A percentile compares a stretch with the other conserved stretches of the same genome.
Conservation (phyloP, 352 stramenopile genomes). For the Phytopythium helicoides region DNA sequence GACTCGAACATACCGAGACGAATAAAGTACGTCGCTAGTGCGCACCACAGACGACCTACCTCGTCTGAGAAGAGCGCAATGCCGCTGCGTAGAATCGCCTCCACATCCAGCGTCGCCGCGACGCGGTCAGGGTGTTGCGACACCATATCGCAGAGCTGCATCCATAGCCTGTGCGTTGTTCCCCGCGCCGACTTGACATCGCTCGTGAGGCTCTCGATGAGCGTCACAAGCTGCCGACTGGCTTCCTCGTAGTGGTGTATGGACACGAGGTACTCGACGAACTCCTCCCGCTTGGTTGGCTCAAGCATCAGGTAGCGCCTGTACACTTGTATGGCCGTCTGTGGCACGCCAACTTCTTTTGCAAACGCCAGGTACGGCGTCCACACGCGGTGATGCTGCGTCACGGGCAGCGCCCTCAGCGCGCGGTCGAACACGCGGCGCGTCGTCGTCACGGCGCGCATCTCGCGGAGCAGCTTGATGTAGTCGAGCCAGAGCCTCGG, state of each 20-base stretch:
- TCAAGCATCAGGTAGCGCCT: conserved; percentile 86
- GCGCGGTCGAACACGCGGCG: conserved; percentile 94
- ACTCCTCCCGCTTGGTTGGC: conserved; percentile 65
- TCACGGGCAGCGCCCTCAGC: conserved; percentile 95
- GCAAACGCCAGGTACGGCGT: conserved; percentile 90
- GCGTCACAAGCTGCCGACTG: conserved; percentile 73
- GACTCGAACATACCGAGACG: conserved; percentile 96
- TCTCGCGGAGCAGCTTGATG: conserved; percentile 67
- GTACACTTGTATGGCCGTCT: conserved; percentile 87
- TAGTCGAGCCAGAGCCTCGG: conserved; percentile 96
- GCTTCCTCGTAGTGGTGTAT: conserved; percentile 80
- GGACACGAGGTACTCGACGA: conserved; percentile 74
- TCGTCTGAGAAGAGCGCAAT: conserved; percentile 95
- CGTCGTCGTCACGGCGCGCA: conserved; percentile 71
- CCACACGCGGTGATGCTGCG: conserved; percentile 98
- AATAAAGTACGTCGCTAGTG: conserved; percentile 97
- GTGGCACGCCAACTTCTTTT: conserved; percentile 65
- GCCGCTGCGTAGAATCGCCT: conserved; percentile 94
- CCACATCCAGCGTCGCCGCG: conserved; percentile 90
- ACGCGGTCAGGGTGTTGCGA: conserved; percentile 92
- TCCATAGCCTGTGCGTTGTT: conserved; percentile 94
- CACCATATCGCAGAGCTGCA: conserved; percentile 96
- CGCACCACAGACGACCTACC: conserved; percentile 97
- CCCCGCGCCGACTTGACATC: conserved; percentile 30
- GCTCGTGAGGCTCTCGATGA: conserved; percentile 51